Conservation (phyloP, 176 grass and related monocot species). For the Metroxylon sagu region DNA sequence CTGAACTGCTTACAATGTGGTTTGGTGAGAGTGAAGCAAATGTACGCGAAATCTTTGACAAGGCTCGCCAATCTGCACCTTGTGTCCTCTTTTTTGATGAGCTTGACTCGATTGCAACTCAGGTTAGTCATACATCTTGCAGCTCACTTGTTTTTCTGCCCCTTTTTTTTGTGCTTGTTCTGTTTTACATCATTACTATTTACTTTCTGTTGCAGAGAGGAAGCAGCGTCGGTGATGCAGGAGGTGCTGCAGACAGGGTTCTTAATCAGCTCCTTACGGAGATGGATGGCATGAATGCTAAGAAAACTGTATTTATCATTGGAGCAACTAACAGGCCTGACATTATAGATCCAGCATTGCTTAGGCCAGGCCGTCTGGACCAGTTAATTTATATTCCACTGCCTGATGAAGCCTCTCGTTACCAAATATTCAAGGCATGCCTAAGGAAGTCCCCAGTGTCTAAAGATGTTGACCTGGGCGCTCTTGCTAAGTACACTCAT, state of each 20-base stretch:
- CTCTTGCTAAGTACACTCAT: slow-evolving; percentile 5
- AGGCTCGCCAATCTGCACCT: slow-evolving; percentile 13
- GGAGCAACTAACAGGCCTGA: slow-evolving; percentile 3
- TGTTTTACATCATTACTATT: neutral
- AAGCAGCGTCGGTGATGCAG: slow-evolving; percentile 12
- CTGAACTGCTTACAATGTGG: slow-evolving; percentile 11
- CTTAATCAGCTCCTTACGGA: slow-evolving; percentile 3
- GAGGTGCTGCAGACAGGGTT: slow-evolving; percentile 16
- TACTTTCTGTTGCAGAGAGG: neutral
- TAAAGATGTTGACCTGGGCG: neutral
- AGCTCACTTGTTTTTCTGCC: neutral
- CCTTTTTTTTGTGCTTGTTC: neutral
- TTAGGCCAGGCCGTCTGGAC: neutral
- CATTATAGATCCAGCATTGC: slow-evolving; percentile 2
- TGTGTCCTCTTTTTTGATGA: slow-evolving; percentile 9
- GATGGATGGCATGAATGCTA: slow-evolving; percentile 15
- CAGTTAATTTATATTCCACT: slow-evolving; percentile 7
- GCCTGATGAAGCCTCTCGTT: neutral
- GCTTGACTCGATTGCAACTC: slow-evolving; percentile 12
- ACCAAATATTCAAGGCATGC: slow-evolving; percentile 4
- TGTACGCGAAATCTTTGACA: slow-evolving; percentile 6
- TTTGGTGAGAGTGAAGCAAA: slow-evolving; percentile 19
- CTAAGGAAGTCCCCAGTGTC: neutral
- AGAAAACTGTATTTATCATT: slow-evolving; percentile 2
- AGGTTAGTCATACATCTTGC: neutral